These are phyloP conservation scores for Linum trigynum DNA, from an alignment of 345 rosid genomes.

Conservation along the genomic window DNA sequence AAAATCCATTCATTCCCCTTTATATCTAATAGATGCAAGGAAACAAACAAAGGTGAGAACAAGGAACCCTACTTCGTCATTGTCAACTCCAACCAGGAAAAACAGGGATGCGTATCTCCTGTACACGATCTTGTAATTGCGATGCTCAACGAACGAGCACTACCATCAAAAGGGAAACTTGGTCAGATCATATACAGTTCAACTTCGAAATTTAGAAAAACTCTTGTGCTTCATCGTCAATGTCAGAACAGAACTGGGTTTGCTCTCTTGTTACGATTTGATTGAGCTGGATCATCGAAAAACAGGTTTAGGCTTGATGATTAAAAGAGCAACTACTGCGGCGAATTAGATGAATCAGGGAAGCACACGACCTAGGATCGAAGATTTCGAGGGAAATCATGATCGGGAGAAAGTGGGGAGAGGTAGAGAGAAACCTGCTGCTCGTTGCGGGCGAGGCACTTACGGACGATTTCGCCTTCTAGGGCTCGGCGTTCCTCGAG, in stretches of 20 bases:
- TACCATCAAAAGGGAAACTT: slow-evolving; percentile 18
- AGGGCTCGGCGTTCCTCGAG: slow-evolving; percentile 97
- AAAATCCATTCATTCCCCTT: too few species aligned
- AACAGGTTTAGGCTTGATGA: too few species aligned
- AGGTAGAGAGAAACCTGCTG: slow-evolving; percentile 49
- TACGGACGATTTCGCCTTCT: slow-evolving; percentile 98
- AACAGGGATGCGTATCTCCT: slow-evolving; percentile 90
- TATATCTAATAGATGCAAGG: too few species aligned
- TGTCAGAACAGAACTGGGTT: background rate
- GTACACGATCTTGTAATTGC: slow-evolving; percentile 92
- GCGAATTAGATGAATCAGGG: background rate
- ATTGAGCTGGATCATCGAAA: background rate
- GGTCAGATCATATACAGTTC: too few species aligned
- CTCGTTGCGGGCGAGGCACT: slow-evolving; percentile 94
- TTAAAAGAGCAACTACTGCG: too few species aligned
- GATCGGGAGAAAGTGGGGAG: background rate
- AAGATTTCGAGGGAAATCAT: background rate
- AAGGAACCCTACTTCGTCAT: slow-evolving; percentile 61
- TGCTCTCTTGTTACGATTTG: background rate
- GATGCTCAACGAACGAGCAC: slow-evolving; percentile 99
- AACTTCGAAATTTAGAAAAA: too few species aligned
- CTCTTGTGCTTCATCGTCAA: too few species aligned
- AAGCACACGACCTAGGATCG: background rate
- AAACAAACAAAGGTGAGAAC: background rate
- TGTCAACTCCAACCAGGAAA: slow-evolving; percentile 93